phyloP scores from a whole-genome alignment of 495 filamentous ascomycete species.

The Penicillium egyptiacum region DNA sequence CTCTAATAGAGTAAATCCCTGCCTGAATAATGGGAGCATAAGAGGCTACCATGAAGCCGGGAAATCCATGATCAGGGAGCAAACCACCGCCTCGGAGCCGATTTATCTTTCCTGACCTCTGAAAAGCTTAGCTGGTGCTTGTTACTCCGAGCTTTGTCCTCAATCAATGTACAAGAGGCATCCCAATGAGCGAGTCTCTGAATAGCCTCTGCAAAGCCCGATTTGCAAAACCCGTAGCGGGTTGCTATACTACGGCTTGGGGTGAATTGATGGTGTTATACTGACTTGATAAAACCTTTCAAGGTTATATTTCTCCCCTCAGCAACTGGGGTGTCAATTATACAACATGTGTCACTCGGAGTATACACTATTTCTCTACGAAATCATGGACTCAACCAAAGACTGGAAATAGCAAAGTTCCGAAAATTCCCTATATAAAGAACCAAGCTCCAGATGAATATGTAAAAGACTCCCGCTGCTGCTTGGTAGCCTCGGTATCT shows the following conservation, averaged over 20 bases:
- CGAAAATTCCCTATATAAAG: conserved; percentile 5
- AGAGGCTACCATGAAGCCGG: neutral
- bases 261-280: neutral
- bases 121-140: conserved; percentile 6
- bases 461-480: neutral
- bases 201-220: neutral
- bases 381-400: neutral
- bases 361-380: neutral
- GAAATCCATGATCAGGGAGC: neutral
- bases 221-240: neutral
- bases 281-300: neutral
- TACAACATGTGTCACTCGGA: neutral
- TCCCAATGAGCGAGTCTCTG: neutral
- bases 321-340: neutral
- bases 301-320: neutral
- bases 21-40: neutral
- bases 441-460: conserved; percentile 8
- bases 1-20: no score
- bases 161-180: neutral
- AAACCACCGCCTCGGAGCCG: neutral
- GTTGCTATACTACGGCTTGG: neutral
- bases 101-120: neutral
- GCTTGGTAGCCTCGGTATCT: neutral
- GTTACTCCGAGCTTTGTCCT: neutral
- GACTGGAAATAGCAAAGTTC: neutral